A percentile compares a stretch with the other conserved stretches of the same genome.
Conservation (phyloP, 768 basidiomycete genomes). For the Tephrocybe rancida region DNA sequence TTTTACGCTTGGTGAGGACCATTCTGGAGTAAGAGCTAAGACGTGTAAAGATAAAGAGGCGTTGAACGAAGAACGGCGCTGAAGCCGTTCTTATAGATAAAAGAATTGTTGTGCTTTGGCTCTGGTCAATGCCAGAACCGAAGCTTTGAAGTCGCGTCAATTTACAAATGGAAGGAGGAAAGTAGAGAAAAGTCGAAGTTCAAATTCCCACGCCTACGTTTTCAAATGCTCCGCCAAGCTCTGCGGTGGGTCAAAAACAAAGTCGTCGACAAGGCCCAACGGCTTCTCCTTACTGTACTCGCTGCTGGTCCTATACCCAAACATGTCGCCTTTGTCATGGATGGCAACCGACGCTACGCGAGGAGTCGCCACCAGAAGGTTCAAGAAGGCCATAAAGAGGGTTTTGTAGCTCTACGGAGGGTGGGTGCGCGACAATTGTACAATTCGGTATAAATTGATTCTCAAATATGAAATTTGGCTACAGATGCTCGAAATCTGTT, state of each 20-base stretch:
- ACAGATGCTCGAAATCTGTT: conserved; percentile 85
- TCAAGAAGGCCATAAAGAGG: conserved; percentile 80
- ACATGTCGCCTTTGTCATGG: conserved; percentile 97
- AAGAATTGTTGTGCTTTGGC: too few relatives aligned
- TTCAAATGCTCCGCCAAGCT: conserved; percentile 14
- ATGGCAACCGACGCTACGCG: conserved; percentile 93
- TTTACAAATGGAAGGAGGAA: too few relatives aligned
- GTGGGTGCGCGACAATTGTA: conserved; percentile 59
- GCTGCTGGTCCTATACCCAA: conserved; percentile 82
- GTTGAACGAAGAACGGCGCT: conserved; percentile 26
- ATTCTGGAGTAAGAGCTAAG: conserved; percentile 5
- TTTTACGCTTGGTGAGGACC: conserved; percentile 28
- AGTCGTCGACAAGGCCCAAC: conserved; percentile 11
- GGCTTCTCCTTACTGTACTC: conserved; percentile 43
- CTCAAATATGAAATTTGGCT: background rate
- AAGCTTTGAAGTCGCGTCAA: too few relatives aligned
- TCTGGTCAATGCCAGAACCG: too few relatives aligned
- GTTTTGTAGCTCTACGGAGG: conserved; percentile 76
- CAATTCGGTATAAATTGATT: background rate
- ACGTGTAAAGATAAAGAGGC: background rate
- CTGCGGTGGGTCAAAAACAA: conserved; percentile 19
- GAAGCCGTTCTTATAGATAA: conserved; percentile 27
- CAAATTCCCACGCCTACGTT: background rate
- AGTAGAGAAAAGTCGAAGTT: too few relatives aligned
- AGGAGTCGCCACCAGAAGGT: conserved; percentile 65